Evolutionary conservation across 2,329 filamentous ascomycete species (phyloP).

Genomic region (Fusarium sp.): DNA sequence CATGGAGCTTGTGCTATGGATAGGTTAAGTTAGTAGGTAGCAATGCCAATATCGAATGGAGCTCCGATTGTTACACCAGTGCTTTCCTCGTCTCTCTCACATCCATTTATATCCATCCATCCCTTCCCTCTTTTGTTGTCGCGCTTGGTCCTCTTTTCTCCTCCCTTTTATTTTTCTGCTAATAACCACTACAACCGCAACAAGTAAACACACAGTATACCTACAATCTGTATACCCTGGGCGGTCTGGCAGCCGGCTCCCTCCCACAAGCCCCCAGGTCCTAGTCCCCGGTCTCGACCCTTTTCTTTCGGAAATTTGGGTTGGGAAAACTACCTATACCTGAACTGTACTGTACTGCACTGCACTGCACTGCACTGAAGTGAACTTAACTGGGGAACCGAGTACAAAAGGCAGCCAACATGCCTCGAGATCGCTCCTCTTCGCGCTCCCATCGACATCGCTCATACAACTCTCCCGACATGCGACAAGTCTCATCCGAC

Average conservation of each 20-base stretch:
- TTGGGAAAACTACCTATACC: background rate
- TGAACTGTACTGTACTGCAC: background rate
- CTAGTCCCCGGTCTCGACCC: slow-evolving; percentile 1
- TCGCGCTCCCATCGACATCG: slow-evolving; percentile 29
- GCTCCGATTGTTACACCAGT: background rate
- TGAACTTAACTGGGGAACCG: background rate
- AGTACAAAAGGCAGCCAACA: slow-evolving; percentile 6
- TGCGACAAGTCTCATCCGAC: slow-evolving; percentile 14
- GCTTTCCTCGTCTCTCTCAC: background rate
- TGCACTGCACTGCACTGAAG: background rate
- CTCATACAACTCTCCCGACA: slow-evolving; percentile 18
- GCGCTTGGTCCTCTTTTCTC: background rate
- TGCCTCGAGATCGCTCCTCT: slow-evolving; percentile 32
- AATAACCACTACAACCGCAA: background rate
- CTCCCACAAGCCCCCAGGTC: background rate
- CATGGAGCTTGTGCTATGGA: background rate
- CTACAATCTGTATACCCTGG: background rate
- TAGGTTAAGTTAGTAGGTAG: no score
- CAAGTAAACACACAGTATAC: background rate
- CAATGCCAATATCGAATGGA: background rate
- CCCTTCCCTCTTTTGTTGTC: background rate
- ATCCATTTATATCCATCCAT: background rate
- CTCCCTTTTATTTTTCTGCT: background rate
- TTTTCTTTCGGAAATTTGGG: background rate
- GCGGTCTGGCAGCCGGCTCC: background rate